These are phyloP conservation scores for Poa pratensis DNA, from an alignment of 176 grass and related monocot genomes.

Conservation along the genomic window DNA sequence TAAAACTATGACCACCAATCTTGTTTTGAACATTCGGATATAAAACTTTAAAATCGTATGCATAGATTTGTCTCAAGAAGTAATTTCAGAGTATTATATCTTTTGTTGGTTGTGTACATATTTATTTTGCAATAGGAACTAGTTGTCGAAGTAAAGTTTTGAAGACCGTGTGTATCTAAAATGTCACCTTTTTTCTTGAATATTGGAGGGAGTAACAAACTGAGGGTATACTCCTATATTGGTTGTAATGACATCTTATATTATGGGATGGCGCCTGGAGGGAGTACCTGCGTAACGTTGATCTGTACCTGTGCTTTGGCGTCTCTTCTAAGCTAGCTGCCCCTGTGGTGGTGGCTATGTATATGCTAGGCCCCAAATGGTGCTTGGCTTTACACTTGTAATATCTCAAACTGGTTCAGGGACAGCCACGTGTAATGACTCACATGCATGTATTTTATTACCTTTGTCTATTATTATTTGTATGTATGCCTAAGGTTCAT, in stretches of 20 bases:
- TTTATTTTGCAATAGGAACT: background rate
- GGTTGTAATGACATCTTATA: too few relatives aligned
- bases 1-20: background rate
- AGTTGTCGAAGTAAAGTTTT: background rate
- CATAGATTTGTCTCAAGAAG: background rate
- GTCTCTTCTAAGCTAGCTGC: background rate
- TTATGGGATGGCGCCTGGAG: too few relatives aligned
- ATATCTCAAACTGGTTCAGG: background rate
- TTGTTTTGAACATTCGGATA: background rate
- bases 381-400: background rate
- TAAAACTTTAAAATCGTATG: background rate
- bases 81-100: background rate
- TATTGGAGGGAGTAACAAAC: background rate
- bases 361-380: background rate
- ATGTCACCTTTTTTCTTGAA: background rate
- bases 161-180: background rate
- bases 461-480: background rate
- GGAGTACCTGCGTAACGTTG: background rate
- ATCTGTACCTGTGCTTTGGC: background rate
- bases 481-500: background rate
- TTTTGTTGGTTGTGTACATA: background rate
- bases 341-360: background rate
- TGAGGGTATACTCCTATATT: background rate
- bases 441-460: background rate
- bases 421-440: background rate